phyloP scores from a whole-genome alignment of 78 protist species.

The Dictyostelium brefeldianum region DNA sequence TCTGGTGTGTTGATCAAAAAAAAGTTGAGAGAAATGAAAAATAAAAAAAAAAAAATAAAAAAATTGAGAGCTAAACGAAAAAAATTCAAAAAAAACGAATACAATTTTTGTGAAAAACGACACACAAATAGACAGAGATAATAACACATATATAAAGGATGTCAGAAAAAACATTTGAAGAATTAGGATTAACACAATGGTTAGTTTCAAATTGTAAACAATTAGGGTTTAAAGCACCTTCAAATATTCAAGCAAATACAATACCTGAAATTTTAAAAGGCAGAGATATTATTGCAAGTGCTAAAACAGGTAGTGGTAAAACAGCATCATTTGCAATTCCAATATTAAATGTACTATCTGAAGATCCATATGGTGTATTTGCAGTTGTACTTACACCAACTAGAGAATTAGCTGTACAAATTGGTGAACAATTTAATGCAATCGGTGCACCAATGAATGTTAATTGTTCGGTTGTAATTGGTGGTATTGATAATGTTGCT shows the following conservation, averaged over 20 bases:
- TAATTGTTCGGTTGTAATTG: constrained; percentile 80
- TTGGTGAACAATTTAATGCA: constrained; percentile 92
- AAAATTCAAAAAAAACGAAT: not conserved
- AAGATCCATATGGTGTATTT: constrained; percentile 95
- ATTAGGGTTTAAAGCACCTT: constrained; percentile 70
- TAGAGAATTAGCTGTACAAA: constrained; percentile 95
- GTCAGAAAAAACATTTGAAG: constrained; percentile 25
- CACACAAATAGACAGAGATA: not conserved
- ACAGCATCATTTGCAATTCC: constrained; percentile 99
- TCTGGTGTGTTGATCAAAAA: too few species aligned
- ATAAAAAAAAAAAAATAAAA: not conserved
- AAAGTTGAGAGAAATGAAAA: not conserved
- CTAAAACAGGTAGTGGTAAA: constrained; percentile 97
- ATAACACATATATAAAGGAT: not conserved
- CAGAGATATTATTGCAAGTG: constrained; percentile 84
- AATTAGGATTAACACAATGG: constrained; percentile 69
- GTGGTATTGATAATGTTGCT: constrained; percentile 86
- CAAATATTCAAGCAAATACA: constrained; percentile 74
- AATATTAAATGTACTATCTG: constrained; percentile 90
- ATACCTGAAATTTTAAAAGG: constrained; percentile 60
- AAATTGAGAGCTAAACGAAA: not conserved
- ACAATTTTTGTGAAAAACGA: not conserved
- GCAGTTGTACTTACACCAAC: constrained; percentile 96
- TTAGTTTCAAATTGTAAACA: constrained; percentile 46
- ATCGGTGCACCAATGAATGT: constrained; percentile 90